Conservation (phyloP, 1,284 basidiomycete species). For the Cryptococcus maquisensis region DNA sequence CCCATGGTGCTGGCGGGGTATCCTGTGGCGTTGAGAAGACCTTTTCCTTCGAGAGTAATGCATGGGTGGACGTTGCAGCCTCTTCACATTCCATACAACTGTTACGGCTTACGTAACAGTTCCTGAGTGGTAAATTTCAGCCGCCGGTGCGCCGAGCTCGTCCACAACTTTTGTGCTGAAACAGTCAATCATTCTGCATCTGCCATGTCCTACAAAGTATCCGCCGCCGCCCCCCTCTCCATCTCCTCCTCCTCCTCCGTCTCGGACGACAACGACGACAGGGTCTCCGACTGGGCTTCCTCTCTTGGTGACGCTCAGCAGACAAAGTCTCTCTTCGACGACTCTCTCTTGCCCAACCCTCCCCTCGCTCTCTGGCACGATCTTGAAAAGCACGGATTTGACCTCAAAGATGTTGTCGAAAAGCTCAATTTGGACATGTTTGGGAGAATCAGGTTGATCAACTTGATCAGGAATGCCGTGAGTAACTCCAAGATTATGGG, state of each 20-base stretch:
- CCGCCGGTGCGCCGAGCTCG: neutral
- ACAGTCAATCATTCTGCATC: neutral
- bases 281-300: constrained; percentile 42
- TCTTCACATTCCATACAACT: too few species aligned
- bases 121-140: neutral
- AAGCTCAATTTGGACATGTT: constrained; percentile 59
- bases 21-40: too few species aligned
- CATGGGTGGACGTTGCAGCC: too few species aligned
- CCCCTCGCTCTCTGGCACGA: constrained; percentile 65
- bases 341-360: constrained; percentile 59
- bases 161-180: neutral
- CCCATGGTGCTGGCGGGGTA: too few species aligned
- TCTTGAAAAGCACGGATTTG: constrained; percentile 52
- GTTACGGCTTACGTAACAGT: neutral
- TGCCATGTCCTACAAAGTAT: constrained; percentile 14
- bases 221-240: constrained; percentile 6
- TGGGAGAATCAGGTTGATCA: constrained; percentile 72
- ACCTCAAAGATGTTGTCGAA: constrained; percentile 23
- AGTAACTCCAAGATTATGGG: constrained; percentile 8
- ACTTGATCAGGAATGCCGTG: constrained; percentile 74
- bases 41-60: too few species aligned
- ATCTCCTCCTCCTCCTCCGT: constrained; percentile 18
- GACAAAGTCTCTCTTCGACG: constrained; percentile 77
- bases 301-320: constrained; percentile 35
- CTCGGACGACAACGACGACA: constrained; percentile 18